phyloP scores from a whole-genome alignment of 2,329 filamentous ascomycete genomes.

The Alternaria sp. region DNA sequence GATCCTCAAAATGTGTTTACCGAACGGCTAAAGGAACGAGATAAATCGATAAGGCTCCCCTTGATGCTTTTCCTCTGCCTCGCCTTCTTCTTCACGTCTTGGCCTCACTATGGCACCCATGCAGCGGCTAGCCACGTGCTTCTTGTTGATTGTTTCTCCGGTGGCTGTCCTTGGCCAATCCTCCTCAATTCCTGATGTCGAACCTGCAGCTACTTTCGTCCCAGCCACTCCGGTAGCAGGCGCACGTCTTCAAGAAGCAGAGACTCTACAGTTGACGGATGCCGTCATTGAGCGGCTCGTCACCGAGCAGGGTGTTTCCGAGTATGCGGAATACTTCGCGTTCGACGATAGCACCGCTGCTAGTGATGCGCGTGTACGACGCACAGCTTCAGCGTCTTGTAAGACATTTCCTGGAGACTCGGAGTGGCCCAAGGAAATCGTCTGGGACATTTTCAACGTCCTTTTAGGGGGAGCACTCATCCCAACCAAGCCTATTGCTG shows the following conservation, averaged over 20 bases:
- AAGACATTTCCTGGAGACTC: conserved; percentile 28
- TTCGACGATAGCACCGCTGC: conserved; percentile 3
- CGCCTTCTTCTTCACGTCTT: not conserved
- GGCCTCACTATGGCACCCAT: not conserved
- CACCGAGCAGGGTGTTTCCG: not conserved
- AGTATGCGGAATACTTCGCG: conserved; percentile 10
- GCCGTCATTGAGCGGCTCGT: conserved; percentile 1
- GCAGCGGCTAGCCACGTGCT: conserved; percentile 1
- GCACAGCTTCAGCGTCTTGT: conserved; percentile 12
- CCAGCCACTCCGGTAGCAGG: conserved; percentile 1
- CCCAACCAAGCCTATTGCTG: conserved; percentile 25
- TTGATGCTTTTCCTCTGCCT: not conserved
- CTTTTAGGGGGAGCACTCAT: conserved; percentile 25
- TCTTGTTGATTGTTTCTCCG: conserved; percentile 1
- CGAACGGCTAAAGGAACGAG: conserved; percentile 1
- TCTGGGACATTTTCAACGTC: conserved; percentile 26
- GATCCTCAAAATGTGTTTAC: not conserved
- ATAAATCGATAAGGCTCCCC: not conserved
- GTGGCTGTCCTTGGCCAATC: not conserved
- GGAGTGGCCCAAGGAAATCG: conserved; percentile 17
- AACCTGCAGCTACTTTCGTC: conserved; percentile 8
- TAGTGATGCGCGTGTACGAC: not conserved
- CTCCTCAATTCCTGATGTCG: not conserved
- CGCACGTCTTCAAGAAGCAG: conserved; percentile 9
- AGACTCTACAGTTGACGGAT: conserved; percentile 10